A percentile compares a stretch with the other conserved stretches of the same genome.
phyloP scores from a whole-genome alignment of 805 yeast species.

The Starmerella roubikii region DNA sequence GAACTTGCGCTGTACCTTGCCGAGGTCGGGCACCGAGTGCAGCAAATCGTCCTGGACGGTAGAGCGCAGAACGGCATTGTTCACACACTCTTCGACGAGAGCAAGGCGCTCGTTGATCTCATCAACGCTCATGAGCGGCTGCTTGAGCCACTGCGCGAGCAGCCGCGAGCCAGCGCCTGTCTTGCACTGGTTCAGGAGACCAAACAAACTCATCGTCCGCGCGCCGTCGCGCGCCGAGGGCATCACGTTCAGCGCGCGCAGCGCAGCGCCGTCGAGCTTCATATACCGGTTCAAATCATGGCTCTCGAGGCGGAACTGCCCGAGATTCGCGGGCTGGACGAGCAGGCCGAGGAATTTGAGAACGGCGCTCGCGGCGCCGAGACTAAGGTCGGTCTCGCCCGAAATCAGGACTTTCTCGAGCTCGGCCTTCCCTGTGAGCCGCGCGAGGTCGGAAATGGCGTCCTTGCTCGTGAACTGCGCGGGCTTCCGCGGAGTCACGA shows the following conservation, averaged over 20 bases:
- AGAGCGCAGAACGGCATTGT: slow-evolving; percentile 45
- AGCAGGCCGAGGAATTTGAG: slow-evolving; percentile 54
- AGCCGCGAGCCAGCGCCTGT: slow-evolving; percentile 80
- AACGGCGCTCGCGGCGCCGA: slow-evolving; percentile 55
- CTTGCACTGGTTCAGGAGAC: slow-evolving; percentile 75
- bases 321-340: slow-evolving; percentile 40
- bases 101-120: slow-evolving; percentile 56
- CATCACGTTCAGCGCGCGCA: slow-evolving; percentile 74
- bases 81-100: slow-evolving; percentile 60
- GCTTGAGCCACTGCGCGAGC: slow-evolving; percentile 89
- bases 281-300: slow-evolving; percentile 69
- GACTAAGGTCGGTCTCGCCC: slow-evolving; percentile 37
- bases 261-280: slow-evolving; percentile 84
- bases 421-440: slow-evolving; percentile 40
- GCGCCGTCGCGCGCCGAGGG: slow-evolving; percentile 40
- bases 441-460: slow-evolving; percentile 62
- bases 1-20: slow-evolving; percentile 59
- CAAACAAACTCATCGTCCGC: slow-evolving; percentile 54
- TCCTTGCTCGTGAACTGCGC: slow-evolving; percentile 35
- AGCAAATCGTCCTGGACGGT: slow-evolving; percentile 47
- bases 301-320: slow-evolving; percentile 38
- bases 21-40: slow-evolving; percentile 71
- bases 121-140: slow-evolving; percentile 60
- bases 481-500: slow-evolving; percentile 46
- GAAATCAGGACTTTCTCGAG: too few species aligned